Base-by-base conservation (phyloP, 2,329 filamentous ascomycete species). In the Cladosporium sphaerospermum region DNA sequence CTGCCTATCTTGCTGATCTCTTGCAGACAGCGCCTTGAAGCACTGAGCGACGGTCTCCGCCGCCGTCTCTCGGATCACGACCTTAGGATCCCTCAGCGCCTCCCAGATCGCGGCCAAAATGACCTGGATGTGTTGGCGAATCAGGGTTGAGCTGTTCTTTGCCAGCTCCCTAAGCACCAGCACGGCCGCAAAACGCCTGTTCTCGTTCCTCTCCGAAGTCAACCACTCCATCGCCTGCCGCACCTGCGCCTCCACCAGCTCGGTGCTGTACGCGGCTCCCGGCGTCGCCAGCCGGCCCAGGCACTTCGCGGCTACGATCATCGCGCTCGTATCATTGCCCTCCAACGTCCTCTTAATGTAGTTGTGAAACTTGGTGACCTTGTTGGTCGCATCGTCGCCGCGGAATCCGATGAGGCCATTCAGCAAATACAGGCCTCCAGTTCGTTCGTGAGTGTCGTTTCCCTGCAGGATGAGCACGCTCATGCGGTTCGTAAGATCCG, bases 61-160 rank as follows among this genome's bases (percentile, higher is more conserved):
- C 5, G 93, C 91, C 1, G 90, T 93, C 61, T 90, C 88, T 50
- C 93, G 83, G 60, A 99, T 99, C 47, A 96, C 82, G 44, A 95
- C 87, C 67, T 95, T 90, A 37, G 83, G 83, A 66, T 99, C 93
- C 56, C 92, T 82, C 54, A 99, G 78, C 28, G 91, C 92, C 49
- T 95, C 87, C 93, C 93, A 97, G 58, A 99, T 89, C 68, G 95
- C 86, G 62, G 96, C 90, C 64, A 99, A 90, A 47, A 99, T 89
- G 66, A 93, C 85, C n/a, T 87, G 85, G 47, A 97, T 91, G 72
- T 95, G 97, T 58, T 88, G 84, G 71, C 96, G 99, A 74, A 99
- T 90, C 53, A 99, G 78, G 0, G 93, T 99, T 3, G 92, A 92
- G 2, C 92, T 95, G 68, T 93, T 95, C 62, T 88, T 84, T 6